Evolutionary conservation across 176 grass and related monocot species (phyloP), one percentile per base, ranked within the genome.

Genomic region (Coix lacrymajobi): DNA sequence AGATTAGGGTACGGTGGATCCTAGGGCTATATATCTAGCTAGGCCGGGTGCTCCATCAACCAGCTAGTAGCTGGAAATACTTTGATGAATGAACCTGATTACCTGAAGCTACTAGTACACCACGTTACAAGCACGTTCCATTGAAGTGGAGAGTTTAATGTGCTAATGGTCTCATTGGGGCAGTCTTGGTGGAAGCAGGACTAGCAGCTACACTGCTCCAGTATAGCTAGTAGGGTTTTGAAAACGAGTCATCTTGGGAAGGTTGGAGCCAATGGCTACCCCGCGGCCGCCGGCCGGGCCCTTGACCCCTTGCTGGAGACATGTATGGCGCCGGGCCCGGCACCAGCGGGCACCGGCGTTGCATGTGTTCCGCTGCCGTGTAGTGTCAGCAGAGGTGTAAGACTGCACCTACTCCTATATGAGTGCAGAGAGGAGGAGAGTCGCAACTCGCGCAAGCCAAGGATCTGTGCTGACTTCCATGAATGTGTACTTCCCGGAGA

Each of bases 181-280:
- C 52, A 38, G 32, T 32, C 25, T 45, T 30, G 2, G 36, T 28
- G 69, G 24, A 44, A 46, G 15, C 69, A 73, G 25, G 25, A 46
- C 9, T 71, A 71, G 20, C 0, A 3, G 4, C 13, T 15, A 8
- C n/a, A 8, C n/a, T 41, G 12, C 6, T 4, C 11, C 4, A 46
- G 28, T 20, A 66, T 20, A 66, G 52, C 5, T 13, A 3, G 11
- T 58, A 52, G 56, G 76, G 57, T 52, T 66, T 80, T 41, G 77
- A 80, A 86, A 86, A 48, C 84, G 30, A 86, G 44, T 36, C 37
- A 65, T 54, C 77, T 80, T 80, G 76, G 84, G 68, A 86, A 80
- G 13, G 84, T 62, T 52, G 68, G 84, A 20, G 22, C 52, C 41
- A 48, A 45, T 52, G 6, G 81, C 29, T 48, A 17, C 28, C 51